Conservation (phyloP, 2,329 filamentous ascomycete genomes). For the Ploettnerulaceae sp. region DNA sequence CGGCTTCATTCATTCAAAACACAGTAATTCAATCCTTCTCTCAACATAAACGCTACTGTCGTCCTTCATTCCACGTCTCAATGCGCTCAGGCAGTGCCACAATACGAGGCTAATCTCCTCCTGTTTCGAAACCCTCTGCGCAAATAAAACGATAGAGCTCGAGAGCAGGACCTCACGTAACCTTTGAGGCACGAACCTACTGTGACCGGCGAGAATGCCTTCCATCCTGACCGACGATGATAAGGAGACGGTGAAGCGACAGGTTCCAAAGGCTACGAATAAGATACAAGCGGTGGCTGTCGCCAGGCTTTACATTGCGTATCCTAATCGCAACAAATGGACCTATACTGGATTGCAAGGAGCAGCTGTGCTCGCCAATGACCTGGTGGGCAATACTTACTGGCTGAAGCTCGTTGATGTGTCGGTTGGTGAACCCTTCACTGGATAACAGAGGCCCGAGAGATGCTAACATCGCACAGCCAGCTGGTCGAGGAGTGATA, state of each 20-base stretch:
- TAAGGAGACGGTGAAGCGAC: slow-evolving; percentile 93
- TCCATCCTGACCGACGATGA: slow-evolving; percentile 78
- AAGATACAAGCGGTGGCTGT: slow-evolving; percentile 97
- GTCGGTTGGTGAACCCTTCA: slow-evolving; percentile 57
- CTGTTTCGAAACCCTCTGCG: slow-evolving; percentile 20
- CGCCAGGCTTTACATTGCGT: slow-evolving; percentile 86
- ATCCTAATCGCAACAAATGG: slow-evolving; percentile 83
- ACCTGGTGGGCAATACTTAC: slow-evolving; percentile 90
- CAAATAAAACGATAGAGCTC: slow-evolving; percentile 18
- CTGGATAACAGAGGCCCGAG: not conserved
- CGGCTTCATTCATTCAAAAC: slow-evolving; percentile 4
- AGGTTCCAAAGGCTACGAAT: slow-evolving; percentile 88
- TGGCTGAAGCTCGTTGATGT: slow-evolving; percentile 98
- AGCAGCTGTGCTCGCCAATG: slow-evolving; percentile 85
- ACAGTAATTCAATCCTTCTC: not conserved
- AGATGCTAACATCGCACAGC: slow-evolving; percentile 42
- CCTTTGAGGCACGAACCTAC: slow-evolving; percentile 3
- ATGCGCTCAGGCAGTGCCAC: slow-evolving; percentile 26
- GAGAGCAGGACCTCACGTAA: slow-evolving; percentile 2
- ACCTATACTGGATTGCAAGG: slow-evolving; percentile 91
- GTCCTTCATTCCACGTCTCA: slow-evolving; percentile 17
- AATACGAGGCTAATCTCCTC: slow-evolving; percentile 27
- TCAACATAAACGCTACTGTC: not conserved
- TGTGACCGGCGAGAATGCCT: slow-evolving; percentile 29
- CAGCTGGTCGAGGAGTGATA: slow-evolving; percentile 76